A percentile compares a stretch with the other conserved stretches of the same genome.
Conservation (phyloP, 2,329 filamentous ascomycete genomes). For the Calonectria ilicicola region DNA sequence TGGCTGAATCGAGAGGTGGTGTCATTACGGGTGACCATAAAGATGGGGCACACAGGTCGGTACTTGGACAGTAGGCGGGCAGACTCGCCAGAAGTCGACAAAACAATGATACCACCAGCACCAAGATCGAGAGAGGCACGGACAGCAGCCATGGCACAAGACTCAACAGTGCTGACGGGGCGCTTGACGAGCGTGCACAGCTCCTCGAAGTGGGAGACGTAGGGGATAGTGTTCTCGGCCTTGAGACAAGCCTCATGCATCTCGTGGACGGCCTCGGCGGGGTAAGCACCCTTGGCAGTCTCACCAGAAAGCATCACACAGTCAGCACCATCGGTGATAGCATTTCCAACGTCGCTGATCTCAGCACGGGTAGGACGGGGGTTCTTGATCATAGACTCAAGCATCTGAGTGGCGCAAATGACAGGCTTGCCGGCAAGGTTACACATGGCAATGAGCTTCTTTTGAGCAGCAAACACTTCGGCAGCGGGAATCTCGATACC, state of each 20-base stretch:
- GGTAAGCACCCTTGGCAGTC: constrained; percentile 98
- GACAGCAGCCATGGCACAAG: constrained; percentile 96
- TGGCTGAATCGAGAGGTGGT: constrained; percentile 90
- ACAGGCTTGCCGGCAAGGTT: constrained; percentile 99
- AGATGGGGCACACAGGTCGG: constrained; percentile 97
- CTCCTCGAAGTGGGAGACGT: constrained; percentile 97
- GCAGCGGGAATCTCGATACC: constrained; percentile 99
- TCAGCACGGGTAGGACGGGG: constrained; percentile 97
- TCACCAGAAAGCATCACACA: constrained; percentile 99
- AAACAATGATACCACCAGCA: constrained; percentile 93
- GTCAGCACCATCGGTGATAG: constrained; percentile 96
- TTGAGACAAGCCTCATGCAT: constrained; percentile 98
- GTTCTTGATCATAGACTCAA: constrained; percentile 99
- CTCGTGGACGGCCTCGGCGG: constrained; percentile 90
- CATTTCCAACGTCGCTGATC: constrained; percentile 98
- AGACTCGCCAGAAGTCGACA: constrained; percentile 95
- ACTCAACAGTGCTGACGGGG: constrained; percentile 90
- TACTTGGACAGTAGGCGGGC: constrained; percentile 98
- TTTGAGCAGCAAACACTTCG: constrained; percentile 99
- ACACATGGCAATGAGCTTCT: constrained; percentile 99
- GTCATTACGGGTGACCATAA: constrained; percentile 95
- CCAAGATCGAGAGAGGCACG: constrained; percentile 96
- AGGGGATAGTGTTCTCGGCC: constrained; percentile 97
- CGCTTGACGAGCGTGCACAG: constrained; percentile 85
- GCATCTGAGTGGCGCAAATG: constrained; percentile 99